Evolutionary conservation across 148 eudicot species (phyloP).

Genomic region (Pouteria glomerata): DNA sequence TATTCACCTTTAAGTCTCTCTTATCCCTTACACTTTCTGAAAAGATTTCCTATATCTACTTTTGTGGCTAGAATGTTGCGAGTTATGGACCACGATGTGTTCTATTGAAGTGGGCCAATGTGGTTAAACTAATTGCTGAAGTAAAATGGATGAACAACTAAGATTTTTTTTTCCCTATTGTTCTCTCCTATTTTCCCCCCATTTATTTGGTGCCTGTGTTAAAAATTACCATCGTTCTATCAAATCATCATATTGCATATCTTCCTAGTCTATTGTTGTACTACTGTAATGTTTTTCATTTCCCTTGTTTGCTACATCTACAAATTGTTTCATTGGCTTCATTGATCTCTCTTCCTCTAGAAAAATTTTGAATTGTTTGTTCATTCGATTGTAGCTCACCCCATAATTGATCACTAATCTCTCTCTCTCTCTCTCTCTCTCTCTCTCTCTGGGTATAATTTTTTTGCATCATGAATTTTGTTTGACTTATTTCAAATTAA

Average conservation of each 20-base stretch:
- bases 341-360: too few relatives aligned
- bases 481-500: neutral
- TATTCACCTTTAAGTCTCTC: neutral
- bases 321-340: neutral
- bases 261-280: too few relatives aligned
- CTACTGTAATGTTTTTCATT: constrained; percentile 3
- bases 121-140: neutral
- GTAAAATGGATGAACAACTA: neutral
- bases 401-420: too few relatives aligned
- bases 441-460: neutral
- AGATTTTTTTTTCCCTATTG: neutral
- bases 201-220: neutral
- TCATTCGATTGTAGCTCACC: too few relatives aligned
- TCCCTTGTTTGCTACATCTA: neutral
- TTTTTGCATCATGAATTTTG: too few relatives aligned
- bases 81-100: neutral
- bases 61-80: neutral
- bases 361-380: too few relatives aligned
- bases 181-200: neutral
- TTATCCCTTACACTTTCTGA: neutral
- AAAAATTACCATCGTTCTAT: too few relatives aligned
- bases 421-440: too few relatives aligned
- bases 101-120: neutral
- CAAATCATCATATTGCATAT: too few relatives aligned
- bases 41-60: neutral